Conservation (phyloP, 2,329 filamentous ascomycete species). For the Pyrenochaeta sp. region DNA sequence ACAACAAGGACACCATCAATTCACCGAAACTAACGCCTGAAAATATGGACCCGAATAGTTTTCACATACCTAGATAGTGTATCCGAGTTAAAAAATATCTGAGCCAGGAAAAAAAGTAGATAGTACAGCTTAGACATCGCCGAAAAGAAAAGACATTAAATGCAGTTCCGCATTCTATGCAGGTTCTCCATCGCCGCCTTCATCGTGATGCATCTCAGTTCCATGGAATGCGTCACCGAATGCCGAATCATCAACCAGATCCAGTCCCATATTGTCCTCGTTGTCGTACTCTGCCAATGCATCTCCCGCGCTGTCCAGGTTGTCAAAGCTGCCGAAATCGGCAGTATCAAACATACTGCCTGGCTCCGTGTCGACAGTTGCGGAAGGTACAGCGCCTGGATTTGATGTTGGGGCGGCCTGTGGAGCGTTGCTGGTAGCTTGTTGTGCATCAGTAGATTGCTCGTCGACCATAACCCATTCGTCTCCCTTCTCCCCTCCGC, state of each 20-base stretch:
- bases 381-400: slow-evolving; percentile 21
- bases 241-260: slow-evolving; percentile 49
- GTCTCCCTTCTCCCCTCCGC: slow-evolving; percentile 41
- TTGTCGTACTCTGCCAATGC: slow-evolving; percentile 48
- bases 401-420: slow-evolving; percentile 25
- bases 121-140: no score
- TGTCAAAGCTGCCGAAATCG: slow-evolving; percentile 47
- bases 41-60: no score
- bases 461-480: slow-evolving; percentile 48
- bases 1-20: no score
- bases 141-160: no score
- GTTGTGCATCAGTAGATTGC: slow-evolving; percentile 26
- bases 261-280: slow-evolving; percentile 47
- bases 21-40: no score
- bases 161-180: slow-evolving; percentile 24
- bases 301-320: slow-evolving; percentile 50
- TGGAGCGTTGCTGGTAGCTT: slow-evolving; percentile 20
- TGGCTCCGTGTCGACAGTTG: slow-evolving; percentile 37
- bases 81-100: no score
- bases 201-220: slow-evolving; percentile 44
- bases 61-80: no score
- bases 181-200: slow-evolving; percentile 37
- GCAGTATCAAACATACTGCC: slow-evolving; percentile 48
- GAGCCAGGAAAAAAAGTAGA: no score
- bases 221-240: slow-evolving; percentile 52